These are phyloP conservation scores for Leccinellum rugosiceps DNA, from an alignment of 768 basidiomycete genomes.

Conservation along the genomic window DNA sequence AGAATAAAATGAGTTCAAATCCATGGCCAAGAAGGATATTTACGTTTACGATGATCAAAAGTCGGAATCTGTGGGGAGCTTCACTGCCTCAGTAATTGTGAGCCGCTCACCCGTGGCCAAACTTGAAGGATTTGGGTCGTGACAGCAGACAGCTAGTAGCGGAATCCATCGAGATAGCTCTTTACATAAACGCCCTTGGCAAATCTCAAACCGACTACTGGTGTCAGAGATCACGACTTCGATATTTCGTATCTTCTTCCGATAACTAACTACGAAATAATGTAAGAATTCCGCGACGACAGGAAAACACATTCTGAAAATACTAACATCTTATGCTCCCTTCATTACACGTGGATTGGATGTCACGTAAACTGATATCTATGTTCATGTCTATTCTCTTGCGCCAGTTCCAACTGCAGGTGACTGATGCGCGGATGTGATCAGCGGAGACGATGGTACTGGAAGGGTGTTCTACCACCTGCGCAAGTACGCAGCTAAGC, in stretches of 20 bases:
- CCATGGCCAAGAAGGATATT: background rate
- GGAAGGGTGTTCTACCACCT: background rate
- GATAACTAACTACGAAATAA: background rate
- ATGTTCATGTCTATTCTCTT: background rate
- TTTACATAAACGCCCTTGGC: background rate
- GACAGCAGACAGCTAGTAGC: background rate
- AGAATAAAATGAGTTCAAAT: background rate
- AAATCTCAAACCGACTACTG: background rate
- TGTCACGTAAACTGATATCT: background rate
- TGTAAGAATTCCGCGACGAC: background rate
- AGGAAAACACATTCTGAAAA: background rate
- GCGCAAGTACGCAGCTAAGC: background rate
- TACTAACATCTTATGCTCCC: background rate
- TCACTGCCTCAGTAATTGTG: background rate
- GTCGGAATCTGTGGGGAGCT: background rate
- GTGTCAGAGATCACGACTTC: background rate
- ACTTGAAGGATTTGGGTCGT: background rate
- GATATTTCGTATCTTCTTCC: background rate
- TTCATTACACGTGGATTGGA: background rate
- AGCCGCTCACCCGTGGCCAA: background rate
- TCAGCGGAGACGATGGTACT: background rate
- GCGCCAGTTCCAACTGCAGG: background rate
- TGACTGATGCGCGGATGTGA: background rate
- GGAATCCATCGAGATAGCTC: background rate
- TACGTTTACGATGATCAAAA: background rate